phyloP scores from a whole-genome alignment of 2,329 filamentous ascomycete species.

The Microascus cirrosus region DNA sequence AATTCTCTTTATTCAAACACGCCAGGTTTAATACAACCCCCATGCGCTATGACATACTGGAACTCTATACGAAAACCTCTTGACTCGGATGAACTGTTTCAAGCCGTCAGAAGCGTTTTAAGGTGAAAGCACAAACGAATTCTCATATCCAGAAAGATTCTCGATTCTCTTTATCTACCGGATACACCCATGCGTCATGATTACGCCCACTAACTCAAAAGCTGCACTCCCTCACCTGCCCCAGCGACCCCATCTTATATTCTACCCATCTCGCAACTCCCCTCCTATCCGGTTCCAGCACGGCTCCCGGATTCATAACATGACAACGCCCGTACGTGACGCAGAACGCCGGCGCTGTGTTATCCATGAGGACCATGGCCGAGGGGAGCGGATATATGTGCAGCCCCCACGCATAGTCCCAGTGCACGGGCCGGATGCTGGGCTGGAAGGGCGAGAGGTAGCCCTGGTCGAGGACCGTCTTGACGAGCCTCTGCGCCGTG shows the following conservation, averaged over 20 bases:
- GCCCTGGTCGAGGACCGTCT: conserved; percentile 84
- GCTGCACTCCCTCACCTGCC: conserved; percentile 50
- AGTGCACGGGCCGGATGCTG: conserved; percentile 69
- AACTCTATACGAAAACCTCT: no score
- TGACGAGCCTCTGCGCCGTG: conserved; percentile 67
- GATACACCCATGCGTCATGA: no score
- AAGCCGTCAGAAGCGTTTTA: no score
- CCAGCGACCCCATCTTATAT: conserved; percentile 60
- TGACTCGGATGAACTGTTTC: no score
- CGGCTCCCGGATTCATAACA: conserved; percentile 80
- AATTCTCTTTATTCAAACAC: no score
- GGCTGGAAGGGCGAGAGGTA: conserved; percentile 80
- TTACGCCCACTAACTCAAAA: conserved; percentile 26
- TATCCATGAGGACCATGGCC: conserved; percentile 70
- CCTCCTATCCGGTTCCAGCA: conserved; percentile 59
- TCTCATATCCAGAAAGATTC: no score
- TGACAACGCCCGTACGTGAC: conserved; percentile 92
- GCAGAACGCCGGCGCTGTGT: conserved; percentile 70
- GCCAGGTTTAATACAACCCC: no score
- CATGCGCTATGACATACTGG: no score
- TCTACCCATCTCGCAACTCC: conserved; percentile 76
- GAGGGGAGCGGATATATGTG: conserved; percentile 84
- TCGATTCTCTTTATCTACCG: no score
- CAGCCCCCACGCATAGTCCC: conserved; percentile 71
- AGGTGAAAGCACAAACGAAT: no score